phyloP scores from a whole-genome alignment of 257 asterid species.

The Solanum chiquidenum region DNA sequence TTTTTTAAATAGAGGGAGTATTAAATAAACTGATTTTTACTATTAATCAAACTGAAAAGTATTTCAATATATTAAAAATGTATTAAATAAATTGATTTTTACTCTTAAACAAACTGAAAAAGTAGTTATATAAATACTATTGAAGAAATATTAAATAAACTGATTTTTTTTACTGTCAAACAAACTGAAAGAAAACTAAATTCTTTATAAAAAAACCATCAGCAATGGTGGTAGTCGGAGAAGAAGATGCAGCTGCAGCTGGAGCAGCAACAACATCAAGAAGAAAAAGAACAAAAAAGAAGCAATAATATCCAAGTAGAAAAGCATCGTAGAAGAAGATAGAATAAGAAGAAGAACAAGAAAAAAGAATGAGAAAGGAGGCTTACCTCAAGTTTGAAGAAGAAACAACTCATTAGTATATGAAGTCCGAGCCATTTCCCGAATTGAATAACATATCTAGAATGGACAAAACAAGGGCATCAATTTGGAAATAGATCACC shows the following conservation, averaged over 20 bases:
- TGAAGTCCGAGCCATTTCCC: neutral
- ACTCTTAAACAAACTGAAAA: neutral
- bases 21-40: neutral
- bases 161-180: neutral
- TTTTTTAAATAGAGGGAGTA: neutral
- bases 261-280: neutral
- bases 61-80: neutral
- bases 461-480: neutral
- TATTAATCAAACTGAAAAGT: neutral
- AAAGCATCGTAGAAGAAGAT: neutral
- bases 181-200: neutral
- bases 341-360: neutral
- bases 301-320: neutral
- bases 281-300: neutral
- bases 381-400: neutral
- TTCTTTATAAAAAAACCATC: neutral
- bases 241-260: neutral
- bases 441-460: neutral
- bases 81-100: neutral
- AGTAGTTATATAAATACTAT: neutral
- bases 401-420: neutral
- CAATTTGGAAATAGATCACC: neutral
- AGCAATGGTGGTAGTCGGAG: neutral
- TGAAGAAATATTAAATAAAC: neutral
- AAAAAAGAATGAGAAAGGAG: neutral